Evolutionary conservation across 352 stramenopile genomes (phyloP).

Genomic region (Pythium dissotocum): DNA sequence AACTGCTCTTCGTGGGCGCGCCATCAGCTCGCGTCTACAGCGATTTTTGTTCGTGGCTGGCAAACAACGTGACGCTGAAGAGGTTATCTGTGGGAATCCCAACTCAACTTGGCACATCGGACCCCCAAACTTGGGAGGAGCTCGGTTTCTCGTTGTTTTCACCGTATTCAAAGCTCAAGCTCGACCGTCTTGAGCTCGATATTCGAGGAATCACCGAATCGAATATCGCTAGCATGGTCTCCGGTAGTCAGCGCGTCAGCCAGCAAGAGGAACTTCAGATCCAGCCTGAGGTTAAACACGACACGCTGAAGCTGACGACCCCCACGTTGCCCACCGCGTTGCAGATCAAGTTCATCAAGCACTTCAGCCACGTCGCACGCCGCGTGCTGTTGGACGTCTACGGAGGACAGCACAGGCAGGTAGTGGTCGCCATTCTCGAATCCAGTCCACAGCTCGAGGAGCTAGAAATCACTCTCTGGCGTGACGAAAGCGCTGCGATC

Average conservation of each 20-base stretch:
- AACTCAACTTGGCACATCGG: neutral
- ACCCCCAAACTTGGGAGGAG: neutral
- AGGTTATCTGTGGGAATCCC: neutral
- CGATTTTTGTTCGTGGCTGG: neutral
- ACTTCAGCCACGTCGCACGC: neutral
- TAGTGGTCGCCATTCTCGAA: neutral
- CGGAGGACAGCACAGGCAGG: neutral
- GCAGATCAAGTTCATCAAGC: neutral
- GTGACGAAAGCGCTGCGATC: no score
- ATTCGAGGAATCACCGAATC: neutral
- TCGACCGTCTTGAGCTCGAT: neutral
- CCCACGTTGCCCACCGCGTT: neutral
- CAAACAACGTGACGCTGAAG: neutral
- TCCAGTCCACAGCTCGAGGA: neutral
- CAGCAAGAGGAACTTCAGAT: neutral
- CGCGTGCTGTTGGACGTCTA: neutral
- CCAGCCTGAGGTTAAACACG: neutral
- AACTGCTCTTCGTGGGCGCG: neutral
- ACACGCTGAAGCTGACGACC: neutral
- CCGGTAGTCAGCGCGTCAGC: neutral
- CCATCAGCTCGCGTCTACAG: neutral
- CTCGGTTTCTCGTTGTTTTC: neutral
- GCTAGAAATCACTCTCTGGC: neutral
- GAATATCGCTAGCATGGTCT: neutral
- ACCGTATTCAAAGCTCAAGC: neutral